These are phyloP conservation scores for Coemansia sp. DNA, from an alignment of 192 early-diverging fungal species.

Conservation along the genomic window DNA sequence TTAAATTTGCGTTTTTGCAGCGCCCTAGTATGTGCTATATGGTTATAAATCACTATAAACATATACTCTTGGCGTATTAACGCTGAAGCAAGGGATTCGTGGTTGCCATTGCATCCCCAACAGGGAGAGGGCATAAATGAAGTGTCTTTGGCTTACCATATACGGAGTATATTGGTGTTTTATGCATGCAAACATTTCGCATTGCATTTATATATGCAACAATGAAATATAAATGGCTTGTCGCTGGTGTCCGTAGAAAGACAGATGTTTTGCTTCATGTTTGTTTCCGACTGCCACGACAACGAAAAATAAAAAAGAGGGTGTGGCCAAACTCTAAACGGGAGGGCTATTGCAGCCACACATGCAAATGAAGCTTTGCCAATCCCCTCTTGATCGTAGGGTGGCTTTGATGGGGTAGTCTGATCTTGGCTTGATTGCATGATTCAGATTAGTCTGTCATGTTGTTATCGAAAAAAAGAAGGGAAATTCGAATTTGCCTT, in stretches of 20 bases:
- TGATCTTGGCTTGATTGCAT: background rate
- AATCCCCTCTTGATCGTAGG: too few relatives aligned
- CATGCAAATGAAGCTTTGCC: background rate
- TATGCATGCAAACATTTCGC: background rate
- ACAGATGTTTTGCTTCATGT: background rate
- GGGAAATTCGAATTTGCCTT: slow-evolving; percentile 1
- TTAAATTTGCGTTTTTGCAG: background rate
- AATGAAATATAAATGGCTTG: background rate
- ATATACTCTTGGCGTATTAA: background rate
- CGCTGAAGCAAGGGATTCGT: background rate
- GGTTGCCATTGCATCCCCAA: background rate
- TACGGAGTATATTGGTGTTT: background rate
- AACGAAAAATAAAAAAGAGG: background rate
- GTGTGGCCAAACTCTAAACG: background rate
- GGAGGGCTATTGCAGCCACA: background rate
- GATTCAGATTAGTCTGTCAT: background rate
- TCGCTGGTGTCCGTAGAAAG: background rate
- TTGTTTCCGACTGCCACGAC: background rate
- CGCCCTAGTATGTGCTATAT: background rate
- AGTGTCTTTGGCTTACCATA: background rate
- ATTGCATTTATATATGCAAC: background rate
- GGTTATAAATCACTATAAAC: slow-evolving; percentile 2
- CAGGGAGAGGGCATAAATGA: background rate
- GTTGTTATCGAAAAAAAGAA: background rate
- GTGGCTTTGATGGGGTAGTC: background rate